phyloP scores from a whole-genome alignment of 2,329 filamentous ascomycete species.

The Fusarium sp. region DNA sequence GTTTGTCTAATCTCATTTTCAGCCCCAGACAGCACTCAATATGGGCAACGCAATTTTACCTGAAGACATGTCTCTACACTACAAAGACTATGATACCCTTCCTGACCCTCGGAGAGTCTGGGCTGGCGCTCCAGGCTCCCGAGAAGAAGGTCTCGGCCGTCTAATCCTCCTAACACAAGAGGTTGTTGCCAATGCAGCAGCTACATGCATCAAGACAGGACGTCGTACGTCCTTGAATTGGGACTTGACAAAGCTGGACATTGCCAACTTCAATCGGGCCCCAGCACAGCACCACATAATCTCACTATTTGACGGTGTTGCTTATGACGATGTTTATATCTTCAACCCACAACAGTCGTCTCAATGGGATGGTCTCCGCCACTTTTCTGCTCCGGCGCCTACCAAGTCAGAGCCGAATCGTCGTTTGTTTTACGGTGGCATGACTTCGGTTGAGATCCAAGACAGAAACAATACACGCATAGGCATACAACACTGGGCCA shows the following conservation, averaged over 20 bases:
- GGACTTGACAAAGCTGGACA: not conserved
- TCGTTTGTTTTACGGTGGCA: conserved; percentile 3
- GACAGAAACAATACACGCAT: not conserved
- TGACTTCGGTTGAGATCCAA: conserved; percentile 4
- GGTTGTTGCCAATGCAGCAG: conserved; percentile 1
- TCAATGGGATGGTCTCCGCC: conserved; percentile 11
- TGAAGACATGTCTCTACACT: not conserved
- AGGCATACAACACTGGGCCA: conserved; percentile 9
- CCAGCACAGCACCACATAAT: conserved; percentile 8
- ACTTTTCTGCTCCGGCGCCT: conserved; percentile 1
- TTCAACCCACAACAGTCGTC: conserved; percentile 14
- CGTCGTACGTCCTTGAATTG: not conserved
- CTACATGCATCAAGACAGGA: conserved; percentile 7
- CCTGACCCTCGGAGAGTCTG: not conserved
- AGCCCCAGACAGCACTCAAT: rapidly evolving
- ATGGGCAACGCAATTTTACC: not conserved
- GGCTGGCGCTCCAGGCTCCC: not conserved
- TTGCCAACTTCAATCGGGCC: conserved; percentile 15
- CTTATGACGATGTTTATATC: conserved; percentile 7
- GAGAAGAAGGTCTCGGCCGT: conserved; percentile 1
- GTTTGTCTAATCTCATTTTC: not conserved
- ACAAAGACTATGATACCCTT: not conserved
- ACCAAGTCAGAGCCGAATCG: not conserved
- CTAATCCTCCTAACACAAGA: conserved; percentile 2
- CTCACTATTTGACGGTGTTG: not conserved